A percentile compares a stretch with the other conserved stretches of the same genome.
Evolutionary conservation across 2,329 filamentous ascomycete genomes (phyloP).

Genomic region (Scedosporium minutisporum): DNA sequence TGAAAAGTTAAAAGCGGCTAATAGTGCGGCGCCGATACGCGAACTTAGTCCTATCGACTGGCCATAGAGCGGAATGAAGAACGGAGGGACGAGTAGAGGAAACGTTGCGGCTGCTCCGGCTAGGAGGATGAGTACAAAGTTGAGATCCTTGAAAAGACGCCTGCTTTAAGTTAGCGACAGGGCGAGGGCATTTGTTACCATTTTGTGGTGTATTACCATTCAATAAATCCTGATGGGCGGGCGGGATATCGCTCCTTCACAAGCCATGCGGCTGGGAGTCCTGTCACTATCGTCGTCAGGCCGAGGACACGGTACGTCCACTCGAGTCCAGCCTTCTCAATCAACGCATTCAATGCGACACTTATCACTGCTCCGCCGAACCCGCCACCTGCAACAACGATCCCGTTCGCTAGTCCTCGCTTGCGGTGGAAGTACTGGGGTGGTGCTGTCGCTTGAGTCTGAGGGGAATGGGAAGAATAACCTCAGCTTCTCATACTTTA

Average conservation of each 20-base stretch:
- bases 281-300: constrained; percentile 40
- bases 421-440: constrained; percentile 46
- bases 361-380: constrained; percentile 45
- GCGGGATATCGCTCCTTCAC: constrained; percentile 36
- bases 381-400: constrained; percentile 44
- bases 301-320: constrained; percentile 46
- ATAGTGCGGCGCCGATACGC: constrained; percentile 42
- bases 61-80: constrained; percentile 49
- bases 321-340: constrained; percentile 30
- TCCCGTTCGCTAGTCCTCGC: constrained; percentile 45
- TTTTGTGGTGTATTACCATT: constrained; percentile 27
- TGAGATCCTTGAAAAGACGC: constrained; percentile 40
- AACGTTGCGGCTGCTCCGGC: constrained; percentile 48
- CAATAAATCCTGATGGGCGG: constrained; percentile 30
- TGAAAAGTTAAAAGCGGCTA: constrained; percentile 52
- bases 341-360: constrained; percentile 37
- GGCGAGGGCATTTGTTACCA: neutral
- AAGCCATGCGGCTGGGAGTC: constrained; percentile 44
- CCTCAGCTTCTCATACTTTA: constrained; percentile 18
- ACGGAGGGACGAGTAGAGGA: constrained; percentile 50
- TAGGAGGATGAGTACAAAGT: constrained; percentile 43
- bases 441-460: too few relatives aligned
- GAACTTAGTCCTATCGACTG: constrained; percentile 42
- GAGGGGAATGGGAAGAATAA: constrained; percentile 26
- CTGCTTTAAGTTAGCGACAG: constrained; percentile 16